Evolutionary conservation across 2,329 filamentous ascomycete species (phyloP).

Genomic region (Nemania serpens): DNA sequence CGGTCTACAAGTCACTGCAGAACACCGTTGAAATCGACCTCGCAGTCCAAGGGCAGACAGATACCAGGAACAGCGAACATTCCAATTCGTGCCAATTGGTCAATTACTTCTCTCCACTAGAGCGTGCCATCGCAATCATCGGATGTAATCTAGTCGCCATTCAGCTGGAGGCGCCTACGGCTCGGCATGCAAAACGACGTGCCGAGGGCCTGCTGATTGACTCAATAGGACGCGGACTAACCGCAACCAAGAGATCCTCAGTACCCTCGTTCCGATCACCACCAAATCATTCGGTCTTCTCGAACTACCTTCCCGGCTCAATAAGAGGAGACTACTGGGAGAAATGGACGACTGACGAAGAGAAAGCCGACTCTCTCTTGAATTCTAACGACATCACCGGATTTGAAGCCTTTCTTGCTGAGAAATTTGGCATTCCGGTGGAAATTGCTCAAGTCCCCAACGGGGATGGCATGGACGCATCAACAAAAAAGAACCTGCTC

Average conservation of each 20-base stretch:
- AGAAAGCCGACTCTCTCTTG: conserved; percentile 55
- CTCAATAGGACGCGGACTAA: conserved; percentile 69
- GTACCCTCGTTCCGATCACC: conserved; percentile 38
- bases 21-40: conserved; percentile 52
- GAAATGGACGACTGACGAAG: conserved; percentile 50
- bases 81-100: conserved; percentile 51
- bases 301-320: conserved; percentile 52
- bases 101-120: conserved; percentile 67
- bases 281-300: conserved; percentile 43
- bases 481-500: conserved; percentile 42
- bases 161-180: conserved; percentile 67
- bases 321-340: conserved; percentile 55
- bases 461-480: conserved; percentile 24
- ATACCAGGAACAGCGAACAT: conserved; percentile 41
- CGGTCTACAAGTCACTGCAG: conserved; percentile 67
- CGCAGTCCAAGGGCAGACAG: conserved; percentile 43
- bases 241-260: conserved; percentile 45
- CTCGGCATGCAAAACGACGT: conserved; percentile 59
- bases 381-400: conserved; percentile 50
- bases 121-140: conserved; percentile 68
- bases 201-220: conserved; percentile 70
- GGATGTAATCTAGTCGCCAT: conserved; percentile 68
- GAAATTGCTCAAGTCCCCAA: conserved; percentile 30
- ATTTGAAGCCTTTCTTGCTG: conserved; percentile 57
- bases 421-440: conserved; percentile 53